phyloP scores from a whole-genome alignment of 768 basidiomycete species.

The Clavaria fumosa region DNA sequence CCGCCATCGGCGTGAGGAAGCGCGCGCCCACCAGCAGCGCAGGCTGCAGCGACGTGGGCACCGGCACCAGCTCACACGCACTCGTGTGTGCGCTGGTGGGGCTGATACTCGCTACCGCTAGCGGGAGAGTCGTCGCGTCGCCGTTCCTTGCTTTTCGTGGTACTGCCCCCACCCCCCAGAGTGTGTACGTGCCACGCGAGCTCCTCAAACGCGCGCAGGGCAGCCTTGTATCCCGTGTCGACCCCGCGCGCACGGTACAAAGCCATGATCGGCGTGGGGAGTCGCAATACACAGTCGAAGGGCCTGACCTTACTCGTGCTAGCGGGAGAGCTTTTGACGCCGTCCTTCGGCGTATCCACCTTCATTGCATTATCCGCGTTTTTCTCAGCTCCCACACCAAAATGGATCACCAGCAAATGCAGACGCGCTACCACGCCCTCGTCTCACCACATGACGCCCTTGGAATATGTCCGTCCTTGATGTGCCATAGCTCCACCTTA shows the following conservation, averaged over 20 bases:
- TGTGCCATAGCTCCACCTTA: conserved; percentile 83
- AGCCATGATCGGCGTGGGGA: conserved; percentile 39
- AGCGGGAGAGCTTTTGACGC: no score
- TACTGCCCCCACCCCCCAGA: conserved; percentile 46
- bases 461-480: conserved; percentile 90
- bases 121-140: no score
- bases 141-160: no score
- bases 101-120: conserved; percentile 62
- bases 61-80: conserved; percentile 64
- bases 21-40: conserved; percentile 43
- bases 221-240: conserved; percentile 51
- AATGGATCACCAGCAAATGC: conserved; percentile 68
- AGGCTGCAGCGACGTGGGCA: conserved; percentile 36
- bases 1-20: conserved; percentile 53
- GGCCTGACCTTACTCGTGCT: no score
- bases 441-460: conserved; percentile 99
- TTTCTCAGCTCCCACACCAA: conserved; percentile 42
- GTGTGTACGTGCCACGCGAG: conserved; percentile 64
- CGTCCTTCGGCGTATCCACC: no score
- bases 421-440: no score
- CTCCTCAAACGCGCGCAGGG: conserved; percentile 63
- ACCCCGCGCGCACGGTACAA: conserved; percentile 26
- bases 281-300: conserved; percentile 42
- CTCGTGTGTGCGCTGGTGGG: conserved; percentile 60
- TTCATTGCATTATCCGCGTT: no score